Evolutionary conservation across 768 basidiomycete genomes (phyloP).

Genomic region (Trametes cinnabarina): DNA sequence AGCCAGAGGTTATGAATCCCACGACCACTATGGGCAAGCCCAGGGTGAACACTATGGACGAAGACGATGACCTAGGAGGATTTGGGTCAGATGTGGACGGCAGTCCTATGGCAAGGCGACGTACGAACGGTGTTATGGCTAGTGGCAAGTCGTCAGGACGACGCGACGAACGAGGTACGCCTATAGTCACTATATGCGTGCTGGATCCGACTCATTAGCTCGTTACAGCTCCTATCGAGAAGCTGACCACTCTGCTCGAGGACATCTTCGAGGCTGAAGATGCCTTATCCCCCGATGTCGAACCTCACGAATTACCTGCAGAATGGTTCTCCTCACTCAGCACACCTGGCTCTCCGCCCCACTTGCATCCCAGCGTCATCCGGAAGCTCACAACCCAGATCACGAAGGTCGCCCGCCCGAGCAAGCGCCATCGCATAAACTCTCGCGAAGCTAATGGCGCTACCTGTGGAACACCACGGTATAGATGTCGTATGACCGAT

Average conservation of each 20-base stretch:
- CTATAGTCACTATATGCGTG: slow-evolving; percentile 1
- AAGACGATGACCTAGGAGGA: slow-evolving; percentile 50
- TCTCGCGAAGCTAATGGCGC: slow-evolving; percentile 38
- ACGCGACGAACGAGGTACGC: slow-evolving; percentile 68
- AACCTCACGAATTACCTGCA: slow-evolving; percentile 48
- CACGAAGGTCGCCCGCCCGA: slow-evolving; percentile 62
- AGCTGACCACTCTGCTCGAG: slow-evolving; percentile 71
- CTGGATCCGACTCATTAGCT: background rate
- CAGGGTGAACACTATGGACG: slow-evolving; percentile 32
- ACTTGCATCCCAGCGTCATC: slow-evolving; percentile 55
- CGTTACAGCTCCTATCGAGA: slow-evolving; percentile 63
- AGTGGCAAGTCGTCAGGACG: slow-evolving; percentile 50
- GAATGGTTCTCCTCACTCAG: slow-evolving; percentile 68
- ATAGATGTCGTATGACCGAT: slow-evolving; percentile 60
- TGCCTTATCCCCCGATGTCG: slow-evolving; percentile 54
- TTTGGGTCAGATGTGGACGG: slow-evolving; percentile 53
- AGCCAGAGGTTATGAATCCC: slow-evolving; percentile 16
- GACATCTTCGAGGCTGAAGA: slow-evolving; percentile 87
- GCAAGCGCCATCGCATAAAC: slow-evolving; percentile 60
- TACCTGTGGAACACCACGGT: slow-evolving; percentile 38
- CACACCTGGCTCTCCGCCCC: slow-evolving; percentile 55
- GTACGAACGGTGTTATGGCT: slow-evolving; percentile 25
- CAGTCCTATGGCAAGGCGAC: slow-evolving; percentile 18
- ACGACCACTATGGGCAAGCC: slow-evolving; percentile 25
- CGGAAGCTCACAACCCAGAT: slow-evolving; percentile 72